phyloP scores from a whole-genome alignment of 2,329 filamentous ascomycete species.

The Exutisphaerella laricina region DNA sequence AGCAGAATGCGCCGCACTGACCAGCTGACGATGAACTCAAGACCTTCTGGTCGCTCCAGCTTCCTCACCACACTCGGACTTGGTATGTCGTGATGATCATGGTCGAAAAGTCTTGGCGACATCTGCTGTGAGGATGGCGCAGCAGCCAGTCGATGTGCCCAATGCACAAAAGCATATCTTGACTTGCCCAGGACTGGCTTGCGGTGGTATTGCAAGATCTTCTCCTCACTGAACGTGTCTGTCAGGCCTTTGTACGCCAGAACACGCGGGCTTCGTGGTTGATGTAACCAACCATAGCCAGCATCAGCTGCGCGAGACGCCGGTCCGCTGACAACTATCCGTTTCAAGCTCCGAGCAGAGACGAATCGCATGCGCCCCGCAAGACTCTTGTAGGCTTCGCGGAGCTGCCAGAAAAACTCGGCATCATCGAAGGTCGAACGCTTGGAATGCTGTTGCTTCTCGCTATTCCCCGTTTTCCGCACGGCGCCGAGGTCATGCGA shows the following conservation, averaged over 20 bases:
- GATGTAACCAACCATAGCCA: conserved; percentile 28
- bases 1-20: conserved; percentile 27
- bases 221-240: conserved; percentile 38
- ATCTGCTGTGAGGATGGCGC: conserved; percentile 9
- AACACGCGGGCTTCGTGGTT: conserved; percentile 26
- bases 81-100: conserved; percentile 6
- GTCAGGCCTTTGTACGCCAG: conserved; percentile 29
- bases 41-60: conserved; percentile 29
- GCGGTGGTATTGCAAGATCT: conserved; percentile 34
- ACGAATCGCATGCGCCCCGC: conserved; percentile 26
- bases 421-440: conserved; percentile 32
- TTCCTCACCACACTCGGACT: conserved; percentile 18
- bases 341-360: conserved; percentile 29
- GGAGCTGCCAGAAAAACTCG: conserved; percentile 30
- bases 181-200: conserved; percentile 32
- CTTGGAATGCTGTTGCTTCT: conserved; percentile 22
- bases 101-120: background rate
- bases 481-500: conserved; percentile 25
- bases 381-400: conserved; percentile 25
- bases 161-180: conserved; percentile 41
- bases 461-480: conserved; percentile 9
- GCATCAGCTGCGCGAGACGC: conserved; percentile 25
- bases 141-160: conserved; percentile 36
- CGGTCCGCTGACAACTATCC: conserved; percentile 27
- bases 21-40: conserved; percentile 36